Conservation (phyloP, 371 early-diverging fungal species). For the Encephalitozoon cuniculi region DNA sequence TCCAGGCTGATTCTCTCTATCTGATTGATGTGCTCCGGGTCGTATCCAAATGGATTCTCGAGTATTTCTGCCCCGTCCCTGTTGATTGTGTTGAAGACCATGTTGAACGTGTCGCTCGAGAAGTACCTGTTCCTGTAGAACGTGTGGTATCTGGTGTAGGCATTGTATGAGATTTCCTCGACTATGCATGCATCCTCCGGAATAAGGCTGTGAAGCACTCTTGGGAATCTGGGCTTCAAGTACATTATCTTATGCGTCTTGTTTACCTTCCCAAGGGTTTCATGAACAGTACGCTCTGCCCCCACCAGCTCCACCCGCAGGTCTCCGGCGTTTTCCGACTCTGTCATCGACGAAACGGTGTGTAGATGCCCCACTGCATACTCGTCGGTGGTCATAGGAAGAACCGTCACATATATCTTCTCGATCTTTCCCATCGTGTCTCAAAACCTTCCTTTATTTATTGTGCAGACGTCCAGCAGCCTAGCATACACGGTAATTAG, state of each 20-base stretch:
- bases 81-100: constrained; percentile 33
- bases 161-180: constrained; percentile 58
- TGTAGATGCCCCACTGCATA: constrained; percentile 59
- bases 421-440: constrained; percentile 25
- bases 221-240: constrained; percentile 54
- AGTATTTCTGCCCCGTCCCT: constrained; percentile 31
- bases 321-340: constrained; percentile 42
- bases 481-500: background rate
- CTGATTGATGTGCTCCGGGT: background rate
- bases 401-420: constrained; percentile 40
- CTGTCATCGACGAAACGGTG: constrained; percentile 53
- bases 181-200: constrained; percentile 56
- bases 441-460: background rate
- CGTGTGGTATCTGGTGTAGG: constrained; percentile 52
- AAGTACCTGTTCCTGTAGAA: constrained; percentile 56
- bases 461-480: background rate
- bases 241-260: constrained; percentile 56
- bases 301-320: constrained; percentile 38
- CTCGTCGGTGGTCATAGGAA: constrained; percentile 58
- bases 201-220: constrained; percentile 47
- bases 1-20: constrained; percentile 18
- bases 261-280: constrained; percentile 27
- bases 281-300: constrained; percentile 37
- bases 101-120: constrained; percentile 51
- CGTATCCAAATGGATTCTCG: constrained; percentile 23